phyloP scores from a whole-genome alignment of 2,329 filamentous ascomycete species.

The Aureobasidium musti region DNA sequence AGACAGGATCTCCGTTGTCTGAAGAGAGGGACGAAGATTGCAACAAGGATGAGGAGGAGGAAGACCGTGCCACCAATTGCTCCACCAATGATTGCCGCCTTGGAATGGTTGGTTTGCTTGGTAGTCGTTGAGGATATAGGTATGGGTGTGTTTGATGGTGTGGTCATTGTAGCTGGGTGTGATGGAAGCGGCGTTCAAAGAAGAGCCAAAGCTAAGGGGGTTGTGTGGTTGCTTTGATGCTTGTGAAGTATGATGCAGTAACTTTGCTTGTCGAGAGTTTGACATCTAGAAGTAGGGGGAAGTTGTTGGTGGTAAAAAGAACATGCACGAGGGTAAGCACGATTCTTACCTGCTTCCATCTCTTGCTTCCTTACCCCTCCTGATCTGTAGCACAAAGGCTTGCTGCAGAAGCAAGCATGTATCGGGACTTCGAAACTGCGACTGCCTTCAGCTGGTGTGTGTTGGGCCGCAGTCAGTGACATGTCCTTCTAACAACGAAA shows the following conservation, averaged over 20 bases:
- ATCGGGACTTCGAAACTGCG: background rate
- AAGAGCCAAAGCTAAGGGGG: background rate
- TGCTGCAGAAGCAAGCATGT: background rate
- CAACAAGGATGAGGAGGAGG: background rate
- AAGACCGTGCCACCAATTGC: background rate
- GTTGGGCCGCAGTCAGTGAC: background rate
- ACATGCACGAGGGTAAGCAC: background rate
- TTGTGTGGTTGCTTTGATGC: background rate
- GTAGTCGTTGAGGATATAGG: background rate
- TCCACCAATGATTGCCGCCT: constrained; percentile 1
- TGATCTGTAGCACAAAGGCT: constrained; percentile 12
- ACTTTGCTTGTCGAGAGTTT: no score
- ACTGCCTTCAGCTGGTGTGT: background rate
- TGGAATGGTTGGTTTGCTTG: background rate
- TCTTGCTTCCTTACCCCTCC: constrained; percentile 1
- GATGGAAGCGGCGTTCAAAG: background rate
- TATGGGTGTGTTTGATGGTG: background rate
- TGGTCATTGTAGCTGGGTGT: background rate
- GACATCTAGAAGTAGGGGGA: no score
- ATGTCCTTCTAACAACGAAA: background rate
- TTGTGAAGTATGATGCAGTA: no score
- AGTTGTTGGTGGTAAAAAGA: background rate
- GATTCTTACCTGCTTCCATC: background rate
- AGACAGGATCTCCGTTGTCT: background rate
- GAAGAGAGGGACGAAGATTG: background rate